Percentiles rank a stretch among this genome's conserved stretches.
Conservation (phyloP, 2,329 filamentous ascomycete genomes). For the Chaetoscypha palmicola region DNA sequence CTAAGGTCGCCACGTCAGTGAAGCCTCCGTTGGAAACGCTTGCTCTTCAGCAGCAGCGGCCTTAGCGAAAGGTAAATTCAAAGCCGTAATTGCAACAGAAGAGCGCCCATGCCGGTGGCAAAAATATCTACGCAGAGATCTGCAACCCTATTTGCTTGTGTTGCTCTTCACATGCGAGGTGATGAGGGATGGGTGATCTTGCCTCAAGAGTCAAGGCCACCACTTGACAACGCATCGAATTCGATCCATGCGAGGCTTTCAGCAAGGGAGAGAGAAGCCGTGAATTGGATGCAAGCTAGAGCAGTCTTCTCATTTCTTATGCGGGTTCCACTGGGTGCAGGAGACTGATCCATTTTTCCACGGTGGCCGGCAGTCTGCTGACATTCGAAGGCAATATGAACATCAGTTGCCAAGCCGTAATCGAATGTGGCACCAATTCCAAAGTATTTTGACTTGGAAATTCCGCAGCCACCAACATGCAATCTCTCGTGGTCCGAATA, state of each 20-base stretch:
- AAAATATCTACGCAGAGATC: slow-evolving; percentile 19
- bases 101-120: slow-evolving; percentile 16
- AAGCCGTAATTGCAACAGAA: slow-evolving; percentile 13
- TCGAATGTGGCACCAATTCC: slow-evolving; percentile 2
- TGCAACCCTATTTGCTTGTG: slow-evolving; percentile 21
- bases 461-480: slow-evolving; percentile 11
- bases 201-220: slow-evolving; percentile 18
- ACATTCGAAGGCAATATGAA: slow-evolving; percentile 16
- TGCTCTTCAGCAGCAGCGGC: slow-evolving; percentile 17
- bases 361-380: slow-evolving; percentile 24
- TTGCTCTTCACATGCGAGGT: slow-evolving; percentile 23
- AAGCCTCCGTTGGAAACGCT: slow-evolving; percentile 21
- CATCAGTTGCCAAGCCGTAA: slow-evolving; percentile 10
- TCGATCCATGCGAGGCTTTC: slow-evolving; percentile 13
- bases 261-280: slow-evolving; percentile 6
- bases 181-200: slow-evolving; percentile 21
- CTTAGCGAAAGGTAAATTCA: slow-evolving; percentile 20
- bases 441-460: slow-evolving; percentile 1
- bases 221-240: slow-evolving; percentile 28
- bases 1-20: slow-evolving; percentile 29
- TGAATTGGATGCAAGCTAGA: slow-evolving; percentile 10
- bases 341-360: slow-evolving; percentile 20
- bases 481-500: slow-evolving; percentile 8
- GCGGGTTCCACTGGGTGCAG: slow-evolving; percentile 18
- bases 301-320: slow-evolving; percentile 14